These are phyloP conservation scores for Artemisia annua DNA, from an alignment of 129 eudicot species.

Conservation along the genomic window DNA sequence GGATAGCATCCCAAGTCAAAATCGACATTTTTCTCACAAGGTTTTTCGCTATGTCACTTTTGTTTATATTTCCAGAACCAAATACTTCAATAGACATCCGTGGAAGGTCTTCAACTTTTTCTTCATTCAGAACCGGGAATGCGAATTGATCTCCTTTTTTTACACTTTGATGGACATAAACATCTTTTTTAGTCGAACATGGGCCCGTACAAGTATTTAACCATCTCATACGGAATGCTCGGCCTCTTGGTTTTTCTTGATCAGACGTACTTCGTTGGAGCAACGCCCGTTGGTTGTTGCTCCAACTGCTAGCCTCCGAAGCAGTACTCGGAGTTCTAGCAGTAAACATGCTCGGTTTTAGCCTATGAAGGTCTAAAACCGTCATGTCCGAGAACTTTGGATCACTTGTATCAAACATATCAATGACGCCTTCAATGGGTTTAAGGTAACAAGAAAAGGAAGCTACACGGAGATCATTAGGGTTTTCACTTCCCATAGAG, in stretches of 20 bases:
- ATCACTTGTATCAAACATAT: conserved; percentile 19
- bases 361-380: conserved; percentile 23
- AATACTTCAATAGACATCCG: conserved; percentile 71
- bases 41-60: conserved; percentile 53
- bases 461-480: conserved; percentile 48
- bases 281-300: conserved; percentile 55
- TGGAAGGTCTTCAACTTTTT: conserved; percentile 39
- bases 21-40: conserved; percentile 71
- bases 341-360: conserved; percentile 34
- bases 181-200: conserved; percentile 51
- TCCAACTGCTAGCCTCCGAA: conserved; percentile 54
- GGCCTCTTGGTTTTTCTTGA: conserved; percentile 23
- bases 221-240: conserved; percentile 33
- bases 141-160: conserved; percentile 39
- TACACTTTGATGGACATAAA: conserved; percentile 27
- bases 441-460: conserved; percentile 72
- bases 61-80: conserved; percentile 38
- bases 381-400: conserved; percentile 26
- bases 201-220: conserved; percentile 44
- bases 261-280: conserved; percentile 15
- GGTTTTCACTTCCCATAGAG: conserved; percentile 34
- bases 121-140: conserved; percentile 39
- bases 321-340: conserved; percentile 47
- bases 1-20: conserved; percentile 86
- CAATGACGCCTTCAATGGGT: conserved; percentile 33